Percentiles rank a stretch among this genome's conserved stretches.
These are phyloP conservation scores for Pseudogymnoascus sp. DNA, from an alignment of 2,329 filamentous ascomycete species.

Conservation along the genomic window DNA sequence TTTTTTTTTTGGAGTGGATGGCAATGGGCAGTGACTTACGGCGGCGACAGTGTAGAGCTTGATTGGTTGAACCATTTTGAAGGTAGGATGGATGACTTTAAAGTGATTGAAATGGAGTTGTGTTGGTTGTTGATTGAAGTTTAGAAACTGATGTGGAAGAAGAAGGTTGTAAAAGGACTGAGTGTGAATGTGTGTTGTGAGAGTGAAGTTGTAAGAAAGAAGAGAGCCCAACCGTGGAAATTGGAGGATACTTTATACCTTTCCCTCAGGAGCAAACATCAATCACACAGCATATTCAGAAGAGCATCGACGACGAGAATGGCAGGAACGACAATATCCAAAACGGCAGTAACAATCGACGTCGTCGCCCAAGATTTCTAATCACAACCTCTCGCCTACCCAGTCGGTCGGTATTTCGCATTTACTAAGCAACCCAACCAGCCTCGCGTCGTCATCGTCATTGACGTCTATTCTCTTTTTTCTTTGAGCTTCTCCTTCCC, in stretches of 20 bases:
- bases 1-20: not conserved
- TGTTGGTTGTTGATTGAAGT: not conserved
- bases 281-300: not conserved
- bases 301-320: not conserved
- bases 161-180: not conserved
- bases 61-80: slow-evolving; percentile 8
- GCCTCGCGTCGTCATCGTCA: not conserved
- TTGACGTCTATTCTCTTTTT: not conserved
- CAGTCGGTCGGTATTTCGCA: not conserved
- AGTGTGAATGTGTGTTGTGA: not conserved
- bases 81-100: not conserved
- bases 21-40: not conserved
- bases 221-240: not conserved
- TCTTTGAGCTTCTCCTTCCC: slow-evolving; percentile 4
- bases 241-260: not conserved
- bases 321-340: not conserved
- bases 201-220: not conserved
- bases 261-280: not conserved
- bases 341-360: slow-evolving; percentile 1
- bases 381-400: not conserved
- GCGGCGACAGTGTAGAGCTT: slow-evolving; percentile 2
- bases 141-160: not conserved
- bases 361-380: slow-evolving; percentile 1
- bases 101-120: not conserved
- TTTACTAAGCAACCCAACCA: not conserved